Evolutionary conservation across 176 grass and related monocot genomes (phyloP).

Genomic region (Alopecurus myosuroides): DNA sequence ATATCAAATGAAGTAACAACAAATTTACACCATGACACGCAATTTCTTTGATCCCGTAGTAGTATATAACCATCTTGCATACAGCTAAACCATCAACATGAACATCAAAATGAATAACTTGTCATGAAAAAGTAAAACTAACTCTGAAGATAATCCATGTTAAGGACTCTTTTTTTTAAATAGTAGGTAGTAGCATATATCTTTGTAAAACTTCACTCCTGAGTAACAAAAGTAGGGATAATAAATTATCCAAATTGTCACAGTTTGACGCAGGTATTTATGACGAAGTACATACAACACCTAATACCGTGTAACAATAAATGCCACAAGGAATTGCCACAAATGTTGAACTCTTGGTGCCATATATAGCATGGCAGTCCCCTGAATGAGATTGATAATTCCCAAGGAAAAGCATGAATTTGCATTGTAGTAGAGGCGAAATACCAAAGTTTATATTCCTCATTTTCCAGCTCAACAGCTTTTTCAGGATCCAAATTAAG

Average conservation of each 20-base stretch:
- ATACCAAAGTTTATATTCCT: neutral
- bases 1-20: neutral
- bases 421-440: neutral
- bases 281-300: neutral
- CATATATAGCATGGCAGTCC: neutral
- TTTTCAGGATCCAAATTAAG: neutral
- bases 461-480: neutral
- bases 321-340: neutral
- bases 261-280: neutral
- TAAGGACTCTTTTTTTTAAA: neutral
- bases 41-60: neutral
- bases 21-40: neutral
- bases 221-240: neutral
- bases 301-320: neutral
- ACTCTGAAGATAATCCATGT: neutral
- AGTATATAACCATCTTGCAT: neutral
- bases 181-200: neutral
- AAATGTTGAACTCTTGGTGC: neutral
- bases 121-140: neutral
- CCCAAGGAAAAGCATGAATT: neutral
- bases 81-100: slow-evolving; percentile 6
- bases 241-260: neutral
- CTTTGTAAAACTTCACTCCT: neutral
- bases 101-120: neutral
- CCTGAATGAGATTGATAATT: neutral